Percentiles rank a stretch among this genome's conserved stretches.
Conservation (phyloP, 306 rosid genomes). For the Cucumis melo region DNA sequence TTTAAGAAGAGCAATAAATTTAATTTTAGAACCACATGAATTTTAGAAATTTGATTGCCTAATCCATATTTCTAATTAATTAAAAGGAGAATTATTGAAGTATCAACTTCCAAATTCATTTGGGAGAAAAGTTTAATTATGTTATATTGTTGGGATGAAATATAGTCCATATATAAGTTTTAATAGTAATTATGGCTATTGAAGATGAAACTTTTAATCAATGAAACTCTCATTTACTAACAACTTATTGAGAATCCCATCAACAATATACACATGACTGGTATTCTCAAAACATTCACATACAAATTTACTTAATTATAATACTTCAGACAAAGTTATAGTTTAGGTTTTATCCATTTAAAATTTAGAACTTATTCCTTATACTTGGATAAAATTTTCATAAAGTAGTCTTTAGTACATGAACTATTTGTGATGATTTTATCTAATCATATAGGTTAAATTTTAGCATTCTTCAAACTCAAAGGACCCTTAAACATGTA, state of each 20-base stretch:
- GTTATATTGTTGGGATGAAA: background rate
- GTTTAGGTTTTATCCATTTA: too few species aligned
- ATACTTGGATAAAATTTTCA: too few species aligned
- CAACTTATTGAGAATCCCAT: background rate
- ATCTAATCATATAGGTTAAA: too few species aligned
- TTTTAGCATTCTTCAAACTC: too few species aligned
- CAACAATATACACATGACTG: background rate
- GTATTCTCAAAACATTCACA: background rate
- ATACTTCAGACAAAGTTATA: too few species aligned
- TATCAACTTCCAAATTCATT: background rate
- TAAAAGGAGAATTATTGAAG: background rate
- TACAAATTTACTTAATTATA: too few species aligned
- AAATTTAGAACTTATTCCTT: too few species aligned
- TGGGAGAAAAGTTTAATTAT: background rate
- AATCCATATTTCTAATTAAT: background rate
- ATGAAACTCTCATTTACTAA: background rate
- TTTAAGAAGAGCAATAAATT: too few species aligned
- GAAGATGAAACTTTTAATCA: background rate
- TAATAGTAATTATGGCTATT: background rate
- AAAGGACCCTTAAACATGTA: too few species aligned
- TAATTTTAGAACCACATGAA: background rate
- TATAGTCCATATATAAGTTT: background rate
- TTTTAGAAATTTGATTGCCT: background rate
- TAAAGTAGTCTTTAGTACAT: too few species aligned
- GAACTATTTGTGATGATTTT: too few species aligned